Evolutionary conservation across 495 filamentous ascomycete genomes (phyloP).

Genomic region (Sabuloglossum arenarium): DNA sequence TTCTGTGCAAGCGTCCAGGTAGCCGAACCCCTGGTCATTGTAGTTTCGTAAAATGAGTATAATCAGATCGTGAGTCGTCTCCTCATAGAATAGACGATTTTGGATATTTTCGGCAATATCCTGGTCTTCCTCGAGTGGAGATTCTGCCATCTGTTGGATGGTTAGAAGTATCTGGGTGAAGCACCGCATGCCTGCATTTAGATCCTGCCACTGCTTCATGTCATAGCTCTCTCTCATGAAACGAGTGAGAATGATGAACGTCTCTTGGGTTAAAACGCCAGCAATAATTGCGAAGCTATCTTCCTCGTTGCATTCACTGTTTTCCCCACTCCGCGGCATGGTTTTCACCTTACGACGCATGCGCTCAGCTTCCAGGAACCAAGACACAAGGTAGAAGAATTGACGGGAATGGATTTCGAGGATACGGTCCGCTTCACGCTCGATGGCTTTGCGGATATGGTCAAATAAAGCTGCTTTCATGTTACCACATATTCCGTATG

Average conservation of each 20-base stretch:
- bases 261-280: slow-evolving; percentile 77
- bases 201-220: slow-evolving; percentile 65
- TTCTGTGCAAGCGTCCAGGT: slow-evolving; percentile 82
- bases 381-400: slow-evolving; percentile 81
- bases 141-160: slow-evolving; percentile 81
- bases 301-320: slow-evolving; percentile 29
- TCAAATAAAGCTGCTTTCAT: slow-evolving; percentile 39
- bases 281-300: slow-evolving; percentile 75
- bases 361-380: slow-evolving; percentile 86
- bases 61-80: slow-evolving; percentile 75
- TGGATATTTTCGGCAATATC: slow-evolving; percentile 97
- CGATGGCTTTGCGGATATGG: slow-evolving; percentile 72
- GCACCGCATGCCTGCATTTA: slow-evolving; percentile 77
- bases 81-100: slow-evolving; percentile 93
- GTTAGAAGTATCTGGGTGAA: slow-evolving; percentile 68
- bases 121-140: slow-evolving; percentile 73
- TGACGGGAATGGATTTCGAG: slow-evolving; percentile 51
- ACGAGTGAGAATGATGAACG: slow-evolving; percentile 68
- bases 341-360: slow-evolving; percentile 40
- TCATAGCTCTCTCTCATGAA: slow-evolving; percentile 60
- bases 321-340: slow-evolving; percentile 10
- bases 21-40: slow-evolving; percentile 86
- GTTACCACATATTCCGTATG: neutral
- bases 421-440: slow-evolving; percentile 75
- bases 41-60: slow-evolving; percentile 58